Evolutionary conservation across 2,329 filamentous ascomycete genomes (phyloP).

Genomic region (Trichoderma cornu-damae): DNA sequence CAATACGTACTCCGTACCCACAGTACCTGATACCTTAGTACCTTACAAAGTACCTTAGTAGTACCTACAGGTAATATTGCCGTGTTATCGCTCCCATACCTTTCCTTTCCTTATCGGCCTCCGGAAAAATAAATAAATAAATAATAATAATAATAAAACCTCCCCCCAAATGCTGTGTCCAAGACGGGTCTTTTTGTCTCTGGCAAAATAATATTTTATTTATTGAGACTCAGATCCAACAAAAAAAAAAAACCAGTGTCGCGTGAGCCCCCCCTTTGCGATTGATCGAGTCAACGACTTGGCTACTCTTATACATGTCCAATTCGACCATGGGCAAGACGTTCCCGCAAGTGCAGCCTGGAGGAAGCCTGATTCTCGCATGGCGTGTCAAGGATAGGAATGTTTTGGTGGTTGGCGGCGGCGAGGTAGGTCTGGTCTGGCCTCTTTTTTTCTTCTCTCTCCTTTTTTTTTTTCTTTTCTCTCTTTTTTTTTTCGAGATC

Average conservation of each 20-base stretch:
- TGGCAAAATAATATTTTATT: too few species aligned
- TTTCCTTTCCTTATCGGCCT: constrained; percentile 1
- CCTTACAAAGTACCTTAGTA: too few species aligned
- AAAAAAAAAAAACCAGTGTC: constrained; percentile 10
- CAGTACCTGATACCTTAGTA: too few species aligned
- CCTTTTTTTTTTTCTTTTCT: too few species aligned
- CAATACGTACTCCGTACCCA: too few species aligned
- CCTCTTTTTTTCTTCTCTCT: too few species aligned
- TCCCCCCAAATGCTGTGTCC: neutral
- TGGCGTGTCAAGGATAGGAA: constrained; percentile 91
- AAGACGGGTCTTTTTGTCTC: neutral
- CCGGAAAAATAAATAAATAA: constrained; percentile 1
- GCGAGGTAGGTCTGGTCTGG: constrained; percentile 62
- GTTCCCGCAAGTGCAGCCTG: constrained; percentile 79
- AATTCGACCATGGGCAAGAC: constrained; percentile 35
- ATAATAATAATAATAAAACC: too few species aligned
- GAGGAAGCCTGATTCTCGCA: constrained; percentile 87
- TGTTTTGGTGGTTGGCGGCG: constrained; percentile 89
- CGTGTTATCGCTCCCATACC: neutral
- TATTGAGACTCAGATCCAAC: too few species aligned
- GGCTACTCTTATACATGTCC: too few species aligned
- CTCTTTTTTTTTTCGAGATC: neutral
- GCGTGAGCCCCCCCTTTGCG: constrained; percentile 17
- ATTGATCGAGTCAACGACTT: constrained; percentile 7
- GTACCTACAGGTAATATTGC: too few species aligned